These are phyloP conservation scores for Metschnikowia henanensis DNA, from an alignment of 805 yeast species.

Conservation along the genomic window DNA sequence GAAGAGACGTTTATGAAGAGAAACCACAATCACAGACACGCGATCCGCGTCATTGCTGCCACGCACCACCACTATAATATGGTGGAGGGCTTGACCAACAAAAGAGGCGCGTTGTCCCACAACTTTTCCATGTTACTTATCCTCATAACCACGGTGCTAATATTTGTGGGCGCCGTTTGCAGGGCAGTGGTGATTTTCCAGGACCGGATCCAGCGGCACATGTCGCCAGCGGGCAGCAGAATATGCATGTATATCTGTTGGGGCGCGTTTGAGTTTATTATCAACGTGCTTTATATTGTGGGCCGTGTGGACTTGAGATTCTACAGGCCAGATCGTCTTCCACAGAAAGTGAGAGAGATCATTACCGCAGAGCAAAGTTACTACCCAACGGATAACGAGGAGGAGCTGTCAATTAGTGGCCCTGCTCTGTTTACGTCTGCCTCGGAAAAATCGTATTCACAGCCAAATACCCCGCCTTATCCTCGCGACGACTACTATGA, in stretches of 20 bases:
- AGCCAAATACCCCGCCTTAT: slow-evolving; percentile 18
- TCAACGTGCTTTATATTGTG: slow-evolving; percentile 54
- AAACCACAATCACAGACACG: slow-evolving; percentile 48
- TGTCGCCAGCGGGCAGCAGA: slow-evolving; percentile 33
- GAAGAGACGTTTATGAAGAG: slow-evolving; percentile 46
- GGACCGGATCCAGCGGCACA: slow-evolving; percentile 22
- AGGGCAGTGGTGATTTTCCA: slow-evolving; percentile 51
- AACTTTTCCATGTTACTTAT: slow-evolving; percentile 51
- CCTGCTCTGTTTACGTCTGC: slow-evolving; percentile 9
- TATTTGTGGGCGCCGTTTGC: slow-evolving; percentile 50
- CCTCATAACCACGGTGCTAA: slow-evolving; percentile 45
- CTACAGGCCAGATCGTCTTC: slow-evolving; percentile 69
- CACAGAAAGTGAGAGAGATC: slow-evolving; percentile 37
- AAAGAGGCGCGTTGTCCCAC: slow-evolving; percentile 47
- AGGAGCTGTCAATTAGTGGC: slow-evolving; percentile 10
- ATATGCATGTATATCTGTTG: slow-evolving; percentile 66
- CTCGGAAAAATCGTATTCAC: slow-evolving; percentile 11
- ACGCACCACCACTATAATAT: slow-evolving; percentile 42
- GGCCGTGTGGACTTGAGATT: slow-evolving; percentile 75
- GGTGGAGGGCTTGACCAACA: slow-evolving; percentile 41
- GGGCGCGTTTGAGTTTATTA: slow-evolving; percentile 65
- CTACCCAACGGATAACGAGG: slow-evolving; percentile 32
- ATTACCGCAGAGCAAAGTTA: slow-evolving; percentile 44
- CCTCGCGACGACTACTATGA: slow-evolving; percentile 15
- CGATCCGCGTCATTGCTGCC: slow-evolving; percentile 62